Conservation (phyloP, 805 yeast species). For the Wickerhamiella sorbophila region DNA sequence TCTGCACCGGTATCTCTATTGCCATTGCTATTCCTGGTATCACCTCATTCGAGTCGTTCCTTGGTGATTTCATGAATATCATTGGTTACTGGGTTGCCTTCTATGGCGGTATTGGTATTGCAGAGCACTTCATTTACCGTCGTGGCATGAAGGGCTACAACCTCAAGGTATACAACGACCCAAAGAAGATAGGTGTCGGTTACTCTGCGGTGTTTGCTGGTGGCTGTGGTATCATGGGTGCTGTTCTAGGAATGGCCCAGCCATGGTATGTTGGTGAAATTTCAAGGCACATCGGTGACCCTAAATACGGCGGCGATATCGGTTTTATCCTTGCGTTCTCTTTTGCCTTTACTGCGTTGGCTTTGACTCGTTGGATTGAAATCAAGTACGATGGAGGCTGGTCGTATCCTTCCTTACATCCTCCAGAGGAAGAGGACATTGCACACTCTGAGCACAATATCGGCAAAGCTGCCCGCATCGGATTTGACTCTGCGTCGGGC, state of each 20-base stretch:
- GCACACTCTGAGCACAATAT: background rate
- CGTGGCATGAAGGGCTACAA: slow-evolving; percentile 48
- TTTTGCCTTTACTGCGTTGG: slow-evolving; percentile 43
- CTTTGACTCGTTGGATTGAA: slow-evolving; percentile 17
- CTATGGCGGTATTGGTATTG: slow-evolving; percentile 57
- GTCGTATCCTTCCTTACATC: background rate
- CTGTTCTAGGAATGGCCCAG: slow-evolving; percentile 76
- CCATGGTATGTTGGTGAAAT: slow-evolving; percentile 68
- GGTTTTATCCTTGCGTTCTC: slow-evolving; percentile 67
- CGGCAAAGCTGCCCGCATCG: background rate
- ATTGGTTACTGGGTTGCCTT: slow-evolving; percentile 86
- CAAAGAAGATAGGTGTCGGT: slow-evolving; percentile 54
- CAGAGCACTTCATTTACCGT: slow-evolving; percentile 74
- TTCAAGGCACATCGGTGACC: slow-evolving; percentile 42
- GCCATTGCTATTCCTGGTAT: slow-evolving; percentile 85
- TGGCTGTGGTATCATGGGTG: slow-evolving; percentile 75
- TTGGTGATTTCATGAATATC: slow-evolving; percentile 79
- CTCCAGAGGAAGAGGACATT: background rate
- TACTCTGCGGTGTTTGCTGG: slow-evolving; percentile 64
- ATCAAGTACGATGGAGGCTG: slow-evolving; percentile 7
- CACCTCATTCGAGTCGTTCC: slow-evolving; percentile 54
- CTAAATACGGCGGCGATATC: slow-evolving; percentile 58
- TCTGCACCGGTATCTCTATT: slow-evolving; percentile 60
- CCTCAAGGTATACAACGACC: slow-evolving; percentile 45
- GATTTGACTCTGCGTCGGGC: background rate